Percentiles rank a stretch among this genome's conserved stretches.
phyloP scores from a whole-genome alignment of 176 grass and related monocot genomes.

The Phyllostachys edulis region DNA sequence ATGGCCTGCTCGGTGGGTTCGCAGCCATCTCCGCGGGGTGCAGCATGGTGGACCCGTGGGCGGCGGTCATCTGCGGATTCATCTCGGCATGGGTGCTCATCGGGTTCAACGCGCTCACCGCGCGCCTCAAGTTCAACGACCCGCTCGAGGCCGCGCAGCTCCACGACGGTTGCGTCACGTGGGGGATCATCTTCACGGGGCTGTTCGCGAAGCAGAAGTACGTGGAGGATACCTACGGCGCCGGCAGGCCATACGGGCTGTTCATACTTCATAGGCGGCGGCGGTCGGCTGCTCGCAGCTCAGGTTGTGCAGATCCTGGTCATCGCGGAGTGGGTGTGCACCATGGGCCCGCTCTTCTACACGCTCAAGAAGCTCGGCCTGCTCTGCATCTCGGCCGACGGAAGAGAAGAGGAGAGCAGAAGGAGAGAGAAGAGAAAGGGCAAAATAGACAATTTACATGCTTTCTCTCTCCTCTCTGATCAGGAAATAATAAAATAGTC shows the following conservation, averaged over 20 bases:
- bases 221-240: constrained; percentile 52
- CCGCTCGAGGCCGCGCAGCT: constrained; percentile 67
- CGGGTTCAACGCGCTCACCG: constrained; percentile 48
- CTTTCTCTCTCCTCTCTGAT: no score
- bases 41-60: constrained; percentile 63
- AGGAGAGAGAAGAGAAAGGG: no score
- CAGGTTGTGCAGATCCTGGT: constrained; percentile 53
- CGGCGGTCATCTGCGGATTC: constrained; percentile 65
- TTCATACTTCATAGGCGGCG: constrained; percentile 70
- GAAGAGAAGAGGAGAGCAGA: constrained; percentile 26
- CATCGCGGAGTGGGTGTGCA: constrained; percentile 55
- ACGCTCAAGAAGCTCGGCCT: constrained; percentile 51
- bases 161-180: constrained; percentile 65
- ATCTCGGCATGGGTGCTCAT: constrained; percentile 70
- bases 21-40: constrained; percentile 62
- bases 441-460: no score
- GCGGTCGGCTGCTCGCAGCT: constrained; percentile 41
- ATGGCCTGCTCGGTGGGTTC: constrained; percentile 69
- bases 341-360: no score
- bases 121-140: constrained; percentile 51
- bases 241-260: constrained; percentile 45
- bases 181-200: constrained; percentile 69
- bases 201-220: constrained; percentile 57
- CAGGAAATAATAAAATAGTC: no score
- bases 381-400: constrained; percentile 38